A percentile compares a stretch with the other conserved stretches of the same genome.
phyloP scores from a whole-genome alignment of 352 stramenopile species.

The Globisporangium paddicum region DNA sequence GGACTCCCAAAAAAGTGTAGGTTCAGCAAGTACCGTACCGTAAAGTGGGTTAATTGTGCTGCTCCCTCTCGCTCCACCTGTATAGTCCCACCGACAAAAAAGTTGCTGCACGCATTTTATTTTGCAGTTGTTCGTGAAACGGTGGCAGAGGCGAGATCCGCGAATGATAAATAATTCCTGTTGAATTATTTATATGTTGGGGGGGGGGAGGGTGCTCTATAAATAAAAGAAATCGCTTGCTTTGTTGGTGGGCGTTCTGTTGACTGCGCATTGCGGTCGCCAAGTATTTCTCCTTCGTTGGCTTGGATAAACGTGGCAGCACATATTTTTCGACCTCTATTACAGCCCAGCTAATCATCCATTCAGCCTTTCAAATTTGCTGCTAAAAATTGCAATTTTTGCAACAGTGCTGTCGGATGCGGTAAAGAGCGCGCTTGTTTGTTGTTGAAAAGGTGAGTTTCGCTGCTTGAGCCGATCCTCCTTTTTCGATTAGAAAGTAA shows the following conservation, averaged over 20 bases:
- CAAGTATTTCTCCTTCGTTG: not conserved
- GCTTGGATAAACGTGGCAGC: not conserved
- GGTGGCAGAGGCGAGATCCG: not conserved
- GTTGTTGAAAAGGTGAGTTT: not conserved
- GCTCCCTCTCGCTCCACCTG: constrained; percentile 2
- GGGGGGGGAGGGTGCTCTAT: not conserved
- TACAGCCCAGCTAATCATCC: not conserved
- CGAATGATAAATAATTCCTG: not conserved
- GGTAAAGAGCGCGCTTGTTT: not conserved
- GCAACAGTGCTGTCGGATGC: too few species aligned
- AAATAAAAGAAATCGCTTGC: not conserved
- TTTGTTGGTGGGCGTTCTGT: not conserved
- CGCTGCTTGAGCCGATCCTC: not conserved
- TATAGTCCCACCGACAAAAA: not conserved
- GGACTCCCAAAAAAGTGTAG: constrained; percentile 12
- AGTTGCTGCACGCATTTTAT: constrained; percentile 1
- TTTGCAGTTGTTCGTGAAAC: not conserved
- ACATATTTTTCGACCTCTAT: not conserved
- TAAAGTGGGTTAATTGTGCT: constrained; percentile 8
- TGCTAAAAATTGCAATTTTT: too few species aligned
- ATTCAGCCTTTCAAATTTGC: not conserved
- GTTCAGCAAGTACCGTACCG: constrained; percentile 9
- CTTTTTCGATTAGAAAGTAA: not conserved
- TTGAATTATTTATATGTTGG: not conserved
- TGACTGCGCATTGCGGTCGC: not conserved